Base-by-base conservation (phyloP, 441 rosid species). In the Pelargonium cotyledonis region DNA sequence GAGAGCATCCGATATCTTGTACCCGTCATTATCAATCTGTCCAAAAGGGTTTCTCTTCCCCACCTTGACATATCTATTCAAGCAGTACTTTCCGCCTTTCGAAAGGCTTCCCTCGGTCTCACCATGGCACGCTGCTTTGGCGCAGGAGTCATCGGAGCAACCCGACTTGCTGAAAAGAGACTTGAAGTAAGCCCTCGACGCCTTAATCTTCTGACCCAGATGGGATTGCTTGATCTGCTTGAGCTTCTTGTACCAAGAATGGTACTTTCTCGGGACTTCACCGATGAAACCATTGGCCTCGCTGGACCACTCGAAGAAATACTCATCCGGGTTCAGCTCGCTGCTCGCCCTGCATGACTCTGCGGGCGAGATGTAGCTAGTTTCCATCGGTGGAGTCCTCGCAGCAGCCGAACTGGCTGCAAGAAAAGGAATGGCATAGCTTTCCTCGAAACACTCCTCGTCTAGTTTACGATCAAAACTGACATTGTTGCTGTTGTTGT, bases 131-230 rank as follows among this genome's bases (percentile, higher is more conserved):
- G 81, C 75, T 49, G 83, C 74, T 64, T 77, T 75, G 60, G 85
- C 76, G 35, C 65, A 75, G 15, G 86, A 80, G 46, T 85, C 89
- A 70, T 81, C 82, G 5, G 85, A 74, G 65, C 95, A 85, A 4
- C 73, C 82, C 53, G 88, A 87, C 73, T 80, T 94, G 1, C 68
- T 58, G 64, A 89, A 88, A 71, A 94, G 78, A 49, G 88, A 84
- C 82, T 60, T 87, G 3, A 94, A 60, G 76, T 81, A 91, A 15
- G 83, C 81, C 65, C 86, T 73, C 23, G 99, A 89, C 46, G 96
- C 87, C 71, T 81, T 94, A 15, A 95, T 73, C 78, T 85, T 92
- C 41, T 84, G 85, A 67, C 86, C 73, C 10, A 95, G 72, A 0
- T 81, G 82, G 1, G 84, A 82, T n/a, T 81, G 82, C 72, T 80